Percentiles rank a stretch among this genome's conserved stretches.
Evolutionary conservation across 306 rosid genomes (phyloP).

Genomic region (Fagus crenata): DNA sequence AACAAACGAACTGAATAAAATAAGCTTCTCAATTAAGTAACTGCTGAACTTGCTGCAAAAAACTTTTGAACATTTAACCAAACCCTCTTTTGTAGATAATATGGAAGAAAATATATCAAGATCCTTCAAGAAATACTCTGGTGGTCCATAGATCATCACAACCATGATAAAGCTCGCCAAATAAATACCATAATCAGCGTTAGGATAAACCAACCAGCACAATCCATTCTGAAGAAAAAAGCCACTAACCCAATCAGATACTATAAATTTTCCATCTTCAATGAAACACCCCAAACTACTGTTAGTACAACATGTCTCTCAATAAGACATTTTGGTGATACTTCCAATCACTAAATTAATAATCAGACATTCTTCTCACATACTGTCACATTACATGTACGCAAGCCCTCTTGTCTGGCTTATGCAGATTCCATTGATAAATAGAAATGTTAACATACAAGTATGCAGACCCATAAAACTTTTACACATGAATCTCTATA

Average conservation of each 20-base stretch:
- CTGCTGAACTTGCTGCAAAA: conserved; percentile 32
- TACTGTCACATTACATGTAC: conserved; percentile 27
- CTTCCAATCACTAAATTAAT: conserved; percentile 34
- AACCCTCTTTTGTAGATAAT: conserved; percentile 33
- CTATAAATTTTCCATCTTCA: conserved; percentile 21
- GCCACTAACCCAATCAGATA: conserved; percentile 1
- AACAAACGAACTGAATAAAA: conserved; percentile 40
- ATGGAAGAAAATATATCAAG: conserved; percentile 38
- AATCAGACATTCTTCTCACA: conserved; percentile 23
- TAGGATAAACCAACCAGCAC: conserved; percentile 41
- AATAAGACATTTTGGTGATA: conserved; percentile 41
- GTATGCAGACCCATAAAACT: conserved; percentile 25
- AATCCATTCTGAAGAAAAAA: conserved; percentile 49
- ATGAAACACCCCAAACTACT: conserved; percentile 38
- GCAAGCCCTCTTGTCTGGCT: conserved; percentile 31
- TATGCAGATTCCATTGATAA: conserved; percentile 32
- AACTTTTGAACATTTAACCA: conserved; percentile 35
- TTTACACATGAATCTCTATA: conserved; percentile 24
- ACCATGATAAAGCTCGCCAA: conserved; percentile 41
- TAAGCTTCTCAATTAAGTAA: conserved; percentile 39
- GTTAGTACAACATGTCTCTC: conserved; percentile 36
- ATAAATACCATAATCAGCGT: conserved; percentile 41
- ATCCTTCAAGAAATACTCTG: conserved; percentile 38
- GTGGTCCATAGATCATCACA: conserved; percentile 40
- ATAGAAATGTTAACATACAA: conserved; percentile 30